phyloP scores from a whole-genome alignment of 2,329 filamentous ascomycete genomes.

The Aspergillus latus region DNA sequence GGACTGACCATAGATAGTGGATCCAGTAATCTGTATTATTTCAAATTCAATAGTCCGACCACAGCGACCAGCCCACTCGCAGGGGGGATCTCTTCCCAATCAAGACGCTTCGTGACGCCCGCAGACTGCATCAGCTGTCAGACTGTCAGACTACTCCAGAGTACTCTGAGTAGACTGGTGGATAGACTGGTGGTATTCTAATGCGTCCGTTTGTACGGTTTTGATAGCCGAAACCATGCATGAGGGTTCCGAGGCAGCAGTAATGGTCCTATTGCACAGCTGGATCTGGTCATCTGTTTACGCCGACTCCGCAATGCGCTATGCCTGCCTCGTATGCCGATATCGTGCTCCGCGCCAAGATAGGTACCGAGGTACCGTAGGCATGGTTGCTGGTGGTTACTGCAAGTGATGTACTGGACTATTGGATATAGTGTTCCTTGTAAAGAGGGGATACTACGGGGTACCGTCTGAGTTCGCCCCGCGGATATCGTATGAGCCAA shows the following conservation, averaged over 20 bases:
- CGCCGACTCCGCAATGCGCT: background rate
- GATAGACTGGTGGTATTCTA: background rate
- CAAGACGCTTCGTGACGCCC: background rate
- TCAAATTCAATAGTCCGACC: slow-evolving; percentile 9
- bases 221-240: background rate
- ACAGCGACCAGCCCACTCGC: background rate
- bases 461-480: background rate
- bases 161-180: too few species aligned
- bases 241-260: background rate
- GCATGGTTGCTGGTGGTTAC: background rate
- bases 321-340: background rate
- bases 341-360: background rate
- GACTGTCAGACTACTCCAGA: too few species aligned
- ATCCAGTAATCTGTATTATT: background rate
- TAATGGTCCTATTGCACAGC: background rate
- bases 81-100: background rate
- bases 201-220: background rate
- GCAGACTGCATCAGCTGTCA: too few species aligned
- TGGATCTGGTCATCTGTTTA: background rate
- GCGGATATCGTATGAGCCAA: background rate
- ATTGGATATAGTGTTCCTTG: slow-evolving; percentile 3
- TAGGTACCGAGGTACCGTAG: background rate
- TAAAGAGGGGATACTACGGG: background rate
- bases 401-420: background rate
- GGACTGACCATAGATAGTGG: background rate